These are phyloP conservation scores for Euphorbia peplus DNA, from an alignment of 345 rosid species.

Conservation along the genomic window DNA sequence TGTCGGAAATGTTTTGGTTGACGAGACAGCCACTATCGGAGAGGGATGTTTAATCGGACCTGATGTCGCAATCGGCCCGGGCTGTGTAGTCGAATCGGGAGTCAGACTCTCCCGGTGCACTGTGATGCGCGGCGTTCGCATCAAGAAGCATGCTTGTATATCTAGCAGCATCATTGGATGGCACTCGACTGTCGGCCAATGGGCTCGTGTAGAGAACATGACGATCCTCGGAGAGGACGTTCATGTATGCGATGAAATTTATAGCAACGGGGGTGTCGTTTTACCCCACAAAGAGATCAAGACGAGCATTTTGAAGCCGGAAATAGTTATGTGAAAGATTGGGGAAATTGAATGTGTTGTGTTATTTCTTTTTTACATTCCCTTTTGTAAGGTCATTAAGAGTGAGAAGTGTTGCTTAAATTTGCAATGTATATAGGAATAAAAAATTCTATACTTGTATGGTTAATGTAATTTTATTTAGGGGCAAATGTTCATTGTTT, in stretches of 20 bases:
- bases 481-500: not conserved
- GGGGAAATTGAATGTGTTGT: conserved; percentile 5
- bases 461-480: conserved; percentile 1
- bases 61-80: conserved; percentile 92
- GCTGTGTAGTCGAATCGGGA: conserved; percentile 87
- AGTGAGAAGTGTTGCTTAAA: conserved; percentile 9
- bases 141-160: conserved; percentile 93
- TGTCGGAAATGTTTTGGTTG: conserved; percentile 82
- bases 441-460: not conserved
- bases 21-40: conserved; percentile 85
- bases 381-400: not conserved
- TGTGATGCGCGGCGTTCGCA: conserved; percentile 89
- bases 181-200: conserved; percentile 95
- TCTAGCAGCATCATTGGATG: conserved; percentile 95
- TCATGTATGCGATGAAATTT: conserved; percentile 87
- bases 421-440: conserved; percentile 10
- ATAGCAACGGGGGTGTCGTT: conserved; percentile 97
- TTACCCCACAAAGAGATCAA: conserved; percentile 97
- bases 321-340: conserved; percentile 79
- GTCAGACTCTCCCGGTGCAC: conserved; percentile 96
- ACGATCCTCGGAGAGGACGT: conserved; percentile 97
- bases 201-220: conserved; percentile 98
- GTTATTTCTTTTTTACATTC: not conserved
- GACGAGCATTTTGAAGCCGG: conserved; percentile 94
- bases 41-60: conserved; percentile 98